phyloP scores from a whole-genome alignment of 2,329 filamentous ascomycete genomes.

The Bimuria novae-zelandiae region DNA sequence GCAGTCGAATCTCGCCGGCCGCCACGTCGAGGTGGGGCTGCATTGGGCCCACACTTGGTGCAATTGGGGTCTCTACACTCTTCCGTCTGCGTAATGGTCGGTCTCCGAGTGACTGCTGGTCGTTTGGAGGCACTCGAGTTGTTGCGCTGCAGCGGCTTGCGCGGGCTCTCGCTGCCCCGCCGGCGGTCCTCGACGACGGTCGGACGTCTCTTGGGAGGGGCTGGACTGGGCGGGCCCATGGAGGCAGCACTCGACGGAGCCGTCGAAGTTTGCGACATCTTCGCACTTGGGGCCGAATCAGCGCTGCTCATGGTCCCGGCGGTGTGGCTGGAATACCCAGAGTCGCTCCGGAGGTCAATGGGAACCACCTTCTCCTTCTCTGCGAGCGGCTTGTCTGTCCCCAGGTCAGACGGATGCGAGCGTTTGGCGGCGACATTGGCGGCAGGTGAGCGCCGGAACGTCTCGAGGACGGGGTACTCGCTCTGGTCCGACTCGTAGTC shows the following conservation, averaged over 20 bases:
- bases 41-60: slow-evolving; percentile 28
- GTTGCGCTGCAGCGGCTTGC: slow-evolving; percentile 30
- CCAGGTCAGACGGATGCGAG: slow-evolving; percentile 46
- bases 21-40: slow-evolving; percentile 16
- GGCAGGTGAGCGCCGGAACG: slow-evolving; percentile 50
- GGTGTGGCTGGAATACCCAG: slow-evolving; percentile 65
- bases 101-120: slow-evolving; percentile 15
- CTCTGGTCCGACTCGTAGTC: slow-evolving; percentile 50
- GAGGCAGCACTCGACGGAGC: slow-evolving; percentile 21
- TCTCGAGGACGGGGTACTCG: slow-evolving; percentile 22
- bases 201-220: slow-evolving; percentile 24
- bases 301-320: slow-evolving; percentile 57
- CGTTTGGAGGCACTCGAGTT: slow-evolving; percentile 30
- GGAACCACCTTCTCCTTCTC: slow-evolving; percentile 35
- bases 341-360: slow-evolving; percentile 61
- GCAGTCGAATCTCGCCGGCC: slow-evolving; percentile 24
- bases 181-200: slow-evolving; percentile 24
- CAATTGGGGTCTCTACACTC: slow-evolving; percentile 46
- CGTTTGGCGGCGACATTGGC: slow-evolving; percentile 58
- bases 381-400: slow-evolving; percentile 33
- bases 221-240: slow-evolving; percentile 24
- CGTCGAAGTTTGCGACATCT: slow-evolving; percentile 32
- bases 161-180: slow-evolving; percentile 27
- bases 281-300: slow-evolving; percentile 55
- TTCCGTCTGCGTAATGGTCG: slow-evolving; percentile 16